Percentiles rank a stretch among this genome's conserved stretches.
Conservation (phyloP, 371 early-diverging fungal genomes). For the Nematocida minor region DNA sequence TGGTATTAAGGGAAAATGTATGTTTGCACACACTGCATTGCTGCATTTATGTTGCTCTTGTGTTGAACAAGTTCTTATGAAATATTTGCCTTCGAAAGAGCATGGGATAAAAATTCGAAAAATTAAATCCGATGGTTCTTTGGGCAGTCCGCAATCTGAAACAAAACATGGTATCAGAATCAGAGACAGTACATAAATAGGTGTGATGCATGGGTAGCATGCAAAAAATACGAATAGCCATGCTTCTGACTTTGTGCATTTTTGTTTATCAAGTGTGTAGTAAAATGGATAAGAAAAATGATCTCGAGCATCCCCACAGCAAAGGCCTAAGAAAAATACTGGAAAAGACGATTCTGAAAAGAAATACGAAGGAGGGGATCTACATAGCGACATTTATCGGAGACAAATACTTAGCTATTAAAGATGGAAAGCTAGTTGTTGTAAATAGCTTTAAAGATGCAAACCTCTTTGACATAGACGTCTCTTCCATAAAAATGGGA, state of each 20-base stretch:
- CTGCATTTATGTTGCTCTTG: conserved; percentile 30
- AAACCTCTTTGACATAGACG: conserved; percentile 31
- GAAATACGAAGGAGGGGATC: conserved; percentile 24
- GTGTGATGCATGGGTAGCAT: neutral
- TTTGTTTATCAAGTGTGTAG: neutral
- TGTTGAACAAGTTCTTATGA: conserved; percentile 25
- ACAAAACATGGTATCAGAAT: conserved; percentile 53
- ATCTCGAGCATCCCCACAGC: no score
- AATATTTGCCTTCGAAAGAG: conserved; percentile 48
- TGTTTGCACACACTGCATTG: neutral
- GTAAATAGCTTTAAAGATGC: neutral
- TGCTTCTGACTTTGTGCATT: conserved; percentile 3
- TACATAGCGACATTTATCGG: conserved; percentile 8
- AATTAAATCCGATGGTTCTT: conserved; percentile 23
- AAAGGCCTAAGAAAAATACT: neutral
- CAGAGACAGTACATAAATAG: conserved; percentile 7
- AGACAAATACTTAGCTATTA: neutral
- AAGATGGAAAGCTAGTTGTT: conserved; percentile 17
- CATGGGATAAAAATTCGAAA: conserved; percentile 16
- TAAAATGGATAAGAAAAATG: no score
- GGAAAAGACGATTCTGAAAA: neutral
- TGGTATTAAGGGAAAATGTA: conserved; percentile 6
- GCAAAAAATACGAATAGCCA: neutral
- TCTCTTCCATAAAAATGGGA: neutral
- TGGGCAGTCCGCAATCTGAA: neutral